A percentile compares a stretch with the other conserved stretches of the same genome.
Evolutionary conservation across 768 basidiomycete species (phyloP).

Genomic region (Trametes cubensis): DNA sequence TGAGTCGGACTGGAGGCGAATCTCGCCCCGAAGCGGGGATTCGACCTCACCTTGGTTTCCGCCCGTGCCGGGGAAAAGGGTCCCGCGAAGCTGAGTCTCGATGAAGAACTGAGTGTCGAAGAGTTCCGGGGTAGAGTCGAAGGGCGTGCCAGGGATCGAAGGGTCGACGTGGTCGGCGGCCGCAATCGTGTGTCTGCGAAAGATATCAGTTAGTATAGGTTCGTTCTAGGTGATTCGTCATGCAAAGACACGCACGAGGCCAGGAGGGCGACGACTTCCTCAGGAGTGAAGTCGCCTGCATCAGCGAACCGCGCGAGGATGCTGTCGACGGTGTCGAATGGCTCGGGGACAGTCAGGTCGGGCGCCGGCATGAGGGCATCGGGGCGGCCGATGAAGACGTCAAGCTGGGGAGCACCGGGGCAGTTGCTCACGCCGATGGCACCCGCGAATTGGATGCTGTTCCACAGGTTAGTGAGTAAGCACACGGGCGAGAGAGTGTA

Average conservation of each 20-base stretch:
- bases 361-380: slow-evolving; percentile 18
- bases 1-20: slow-evolving; percentile 35
- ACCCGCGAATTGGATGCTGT: slow-evolving; percentile 35
- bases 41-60: slow-evolving; percentile 29
- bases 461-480: not conserved
- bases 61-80: slow-evolving; percentile 28
- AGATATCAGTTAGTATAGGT: not conserved
- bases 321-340: slow-evolving; percentile 31
- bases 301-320: slow-evolving; percentile 33
- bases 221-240: not conserved
- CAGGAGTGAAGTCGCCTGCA: slow-evolving; percentile 27
- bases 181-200: slow-evolving; percentile 30
- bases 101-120: slow-evolving; percentile 38
- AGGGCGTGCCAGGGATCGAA: slow-evolving; percentile 27
- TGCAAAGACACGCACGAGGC: slow-evolving; percentile 24
- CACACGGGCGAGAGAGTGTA: not conserved
- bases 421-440: slow-evolving; percentile 34
- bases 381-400: slow-evolving; percentile 27
- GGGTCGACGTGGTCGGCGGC: slow-evolving; percentile 32
- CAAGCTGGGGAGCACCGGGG: slow-evolving; percentile 34
- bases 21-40: slow-evolving; percentile 29
- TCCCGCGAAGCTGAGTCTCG: slow-evolving; percentile 44
- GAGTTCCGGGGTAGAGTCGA: slow-evolving; percentile 30
- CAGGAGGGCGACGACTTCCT: slow-evolving; percentile 30
- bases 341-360: slow-evolving; percentile 23